Base-by-base conservation (phyloP, 768 basidiomycete species). In the Lactarius evosmus region DNA sequence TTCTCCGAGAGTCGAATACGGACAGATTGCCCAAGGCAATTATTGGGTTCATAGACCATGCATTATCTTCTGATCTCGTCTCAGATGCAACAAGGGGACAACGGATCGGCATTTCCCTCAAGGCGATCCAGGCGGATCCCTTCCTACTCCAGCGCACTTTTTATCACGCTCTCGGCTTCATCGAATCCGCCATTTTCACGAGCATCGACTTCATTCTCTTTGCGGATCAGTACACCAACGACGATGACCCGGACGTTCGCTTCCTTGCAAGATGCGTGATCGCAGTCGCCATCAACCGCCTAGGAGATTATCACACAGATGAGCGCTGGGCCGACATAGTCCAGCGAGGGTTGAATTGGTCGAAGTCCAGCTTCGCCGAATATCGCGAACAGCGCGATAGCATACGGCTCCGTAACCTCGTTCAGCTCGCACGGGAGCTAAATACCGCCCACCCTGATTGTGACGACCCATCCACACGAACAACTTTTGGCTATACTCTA, bases 91-190 rank as follows among this genome's bases (percentile, higher is more conserved):
- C 34, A 12, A 29, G 27, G 29, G 52, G n/a, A 7, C 25, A 36
- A 38, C 57, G 62, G 38, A 49, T 63, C 33, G 30, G 4, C 29
- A 14, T 63, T 7, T 29, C 51, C 1, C 5, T 63, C 36, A 54
- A 38, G 17, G 50, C 41, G 51, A 36, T 63, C 11, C 25, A 22
- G 25, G 11, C 41, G 16, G 57, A 63, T n/a, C 25, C 57, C 34
- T 57, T 53, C 17, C 51, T 63, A 7, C 62, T 52, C 17, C 50
- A 44, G 19, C 49, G 62, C 30, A 58, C 57, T 2, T 58, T 63
- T 50, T 27, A 52, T 25, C 62, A 63, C 3, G 30, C 56, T 2
- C 62, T 63, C 41, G 33, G 33, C n/a, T 54, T 27, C 27, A 14
- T 19, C 2, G 41, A 53, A 2, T 58, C 57, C 14, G 25, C 40